Evolutionary conservation across 768 basidiomycete species (phyloP).

Genomic region (Mrakia frigida): DNA sequence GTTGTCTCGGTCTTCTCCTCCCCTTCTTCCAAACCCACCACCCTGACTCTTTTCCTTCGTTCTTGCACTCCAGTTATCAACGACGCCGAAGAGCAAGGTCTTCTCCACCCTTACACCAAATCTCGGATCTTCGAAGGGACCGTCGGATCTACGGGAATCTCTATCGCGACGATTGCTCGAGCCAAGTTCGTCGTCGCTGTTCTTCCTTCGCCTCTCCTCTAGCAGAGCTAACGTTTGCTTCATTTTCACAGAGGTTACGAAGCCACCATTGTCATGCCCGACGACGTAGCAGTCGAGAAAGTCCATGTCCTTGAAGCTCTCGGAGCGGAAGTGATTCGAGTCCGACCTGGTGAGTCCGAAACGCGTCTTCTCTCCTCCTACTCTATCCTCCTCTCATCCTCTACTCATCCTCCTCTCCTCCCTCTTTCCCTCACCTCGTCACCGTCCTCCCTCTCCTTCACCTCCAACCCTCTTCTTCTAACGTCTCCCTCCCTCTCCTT

Average conservation of each 20-base stretch:
- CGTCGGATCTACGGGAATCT: slow-evolving; percentile 89
- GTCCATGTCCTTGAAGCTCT: slow-evolving; percentile 73
- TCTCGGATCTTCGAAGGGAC: slow-evolving; percentile 97
- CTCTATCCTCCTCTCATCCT: too few species aligned
- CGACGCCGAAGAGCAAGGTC: slow-evolving; percentile 78
- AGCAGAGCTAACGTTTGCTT: neutral
- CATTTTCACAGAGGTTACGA: slow-evolving; percentile 67
- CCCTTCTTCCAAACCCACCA: neutral
- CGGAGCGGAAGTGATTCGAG: slow-evolving; percentile 78
- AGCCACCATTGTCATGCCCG: slow-evolving; percentile 81
- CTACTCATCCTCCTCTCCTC: too few species aligned
- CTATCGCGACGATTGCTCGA: slow-evolving; percentile 84
- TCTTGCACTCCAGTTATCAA: slow-evolving; percentile 65
- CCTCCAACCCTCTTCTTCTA: neutral
- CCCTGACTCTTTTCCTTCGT: neutral
- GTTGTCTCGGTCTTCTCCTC: neutral
- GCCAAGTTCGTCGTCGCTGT: slow-evolving; percentile 57
- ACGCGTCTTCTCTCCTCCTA: too few species aligned
- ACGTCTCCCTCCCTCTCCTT: too few species aligned
- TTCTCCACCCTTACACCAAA: slow-evolving; percentile 76
- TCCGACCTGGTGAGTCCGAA: slow-evolving; percentile 56
- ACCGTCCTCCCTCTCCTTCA: neutral
- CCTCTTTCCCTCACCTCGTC: neutral
- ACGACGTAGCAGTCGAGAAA: slow-evolving; percentile 84
- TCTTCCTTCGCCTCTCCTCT: neutral